These are phyloP conservation scores for Dactylellina parvicollis DNA, from an alignment of 2,329 filamentous ascomycete genomes.

Conservation along the genomic window DNA sequence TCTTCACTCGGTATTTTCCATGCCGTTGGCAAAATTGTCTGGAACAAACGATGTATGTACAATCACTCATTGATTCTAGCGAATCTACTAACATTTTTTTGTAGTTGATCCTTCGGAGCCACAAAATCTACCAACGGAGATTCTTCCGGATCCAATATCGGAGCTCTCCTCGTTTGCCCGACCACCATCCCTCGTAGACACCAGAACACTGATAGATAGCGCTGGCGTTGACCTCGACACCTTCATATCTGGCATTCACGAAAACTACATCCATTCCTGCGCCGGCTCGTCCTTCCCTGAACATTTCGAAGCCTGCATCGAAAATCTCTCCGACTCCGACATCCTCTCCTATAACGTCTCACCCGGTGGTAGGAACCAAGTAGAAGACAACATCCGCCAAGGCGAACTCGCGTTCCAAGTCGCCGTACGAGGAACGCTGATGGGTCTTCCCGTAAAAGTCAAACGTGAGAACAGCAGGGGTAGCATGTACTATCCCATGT, in stretches of 20 bases:
- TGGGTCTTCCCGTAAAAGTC: constrained; percentile 85
- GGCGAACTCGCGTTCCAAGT: constrained; percentile 95
- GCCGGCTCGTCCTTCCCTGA: constrained; percentile 64
- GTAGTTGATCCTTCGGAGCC: constrained; percentile 38
- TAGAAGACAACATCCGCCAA: constrained; percentile 81
- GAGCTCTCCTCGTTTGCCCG: constrained; percentile 41
- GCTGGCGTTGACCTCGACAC: constrained; percentile 91
- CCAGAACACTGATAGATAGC: constrained; percentile 84
- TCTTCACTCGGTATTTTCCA: constrained; percentile 94
- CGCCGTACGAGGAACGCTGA: constrained; percentile 84
- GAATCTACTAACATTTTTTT: background rate
- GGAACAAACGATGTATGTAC: constrained; percentile 75
- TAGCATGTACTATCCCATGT: constrained; percentile 92
- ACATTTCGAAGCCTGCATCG: constrained; percentile 70
- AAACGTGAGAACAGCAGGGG: constrained; percentile 68
- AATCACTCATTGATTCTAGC: background rate
- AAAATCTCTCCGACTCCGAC: constrained; percentile 86
- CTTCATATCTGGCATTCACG: constrained; percentile 88
- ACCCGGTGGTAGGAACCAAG: constrained; percentile 71
- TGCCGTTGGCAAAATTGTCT: constrained; percentile 92
- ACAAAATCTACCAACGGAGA: constrained; percentile 24
- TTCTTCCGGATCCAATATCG: constrained; percentile 25
- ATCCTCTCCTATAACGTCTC: constrained; percentile 75
- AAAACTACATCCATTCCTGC: constrained; percentile 92
- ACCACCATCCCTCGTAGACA: constrained; percentile 52